Evolutionary conservation across 2,329 filamentous ascomycete genomes (phyloP).

Genomic region (Tricladium varicosporioides): DNA sequence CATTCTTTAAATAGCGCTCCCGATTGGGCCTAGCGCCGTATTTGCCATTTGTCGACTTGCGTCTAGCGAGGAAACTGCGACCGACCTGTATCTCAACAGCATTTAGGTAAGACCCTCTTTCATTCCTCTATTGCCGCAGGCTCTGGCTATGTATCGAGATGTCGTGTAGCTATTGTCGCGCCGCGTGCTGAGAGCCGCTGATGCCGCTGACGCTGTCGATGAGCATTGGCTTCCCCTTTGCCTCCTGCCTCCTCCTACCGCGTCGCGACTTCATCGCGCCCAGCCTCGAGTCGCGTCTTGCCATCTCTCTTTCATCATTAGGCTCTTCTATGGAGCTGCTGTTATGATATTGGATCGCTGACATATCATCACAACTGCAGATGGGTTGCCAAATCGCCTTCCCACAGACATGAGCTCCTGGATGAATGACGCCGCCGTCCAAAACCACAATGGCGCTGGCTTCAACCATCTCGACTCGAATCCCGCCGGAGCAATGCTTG

Average conservation of each 20-base stretch:
- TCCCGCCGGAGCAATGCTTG: constrained; percentile 58
- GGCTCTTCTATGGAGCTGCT: constrained; percentile 24
- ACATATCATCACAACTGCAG: constrained; percentile 29
- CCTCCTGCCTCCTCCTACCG: constrained; percentile 24
- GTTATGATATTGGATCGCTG: constrained; percentile 26
- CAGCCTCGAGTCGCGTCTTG: constrained; percentile 24
- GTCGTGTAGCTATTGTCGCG: constrained; percentile 19
- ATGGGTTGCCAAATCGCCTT: constrained; percentile 39
- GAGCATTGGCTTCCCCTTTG: constrained; percentile 20
- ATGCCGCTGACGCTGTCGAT: constrained; percentile 19
- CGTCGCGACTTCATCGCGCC: constrained; percentile 34
- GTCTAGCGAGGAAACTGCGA: constrained; percentile 5
- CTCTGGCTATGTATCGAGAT: constrained; percentile 30
- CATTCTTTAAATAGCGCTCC: not conserved
- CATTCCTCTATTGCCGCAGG: constrained; percentile 24
- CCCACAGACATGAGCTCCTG: constrained; percentile 65
- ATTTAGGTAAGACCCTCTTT: constrained; percentile 35
- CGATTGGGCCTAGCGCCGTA: not conserved
- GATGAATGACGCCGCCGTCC: constrained; percentile 67
- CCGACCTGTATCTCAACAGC: constrained; percentile 12
- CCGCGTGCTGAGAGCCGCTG: constrained; percentile 15
- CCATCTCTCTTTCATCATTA: constrained; percentile 22
- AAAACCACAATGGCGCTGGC: constrained; percentile 69
- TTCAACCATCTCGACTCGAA: constrained; percentile 65
- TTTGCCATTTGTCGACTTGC: not conserved